Percentiles rank a stretch among this genome's conserved stretches.
phyloP scores from a whole-genome alignment of 2,329 filamentous ascomycete genomes.

The Daldinia sp. region DNA sequence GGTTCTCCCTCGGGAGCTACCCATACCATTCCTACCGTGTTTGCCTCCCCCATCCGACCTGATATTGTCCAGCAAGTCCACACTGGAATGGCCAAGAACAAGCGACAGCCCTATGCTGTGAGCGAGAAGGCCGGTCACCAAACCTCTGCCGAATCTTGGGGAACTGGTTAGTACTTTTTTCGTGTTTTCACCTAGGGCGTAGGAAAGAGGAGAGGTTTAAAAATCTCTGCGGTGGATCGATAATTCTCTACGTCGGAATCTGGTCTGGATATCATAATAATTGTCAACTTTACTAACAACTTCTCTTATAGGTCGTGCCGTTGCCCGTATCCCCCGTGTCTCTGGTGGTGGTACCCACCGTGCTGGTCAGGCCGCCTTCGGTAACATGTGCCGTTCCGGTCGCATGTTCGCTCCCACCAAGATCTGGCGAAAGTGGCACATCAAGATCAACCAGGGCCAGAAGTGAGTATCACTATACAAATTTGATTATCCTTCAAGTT shows the following conservation, averaged over 20 bases:
- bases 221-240: neutral
- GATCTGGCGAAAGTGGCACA: slow-evolving; percentile 99
- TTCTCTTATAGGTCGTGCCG: slow-evolving; percentile 81
- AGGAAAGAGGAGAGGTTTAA: neutral
- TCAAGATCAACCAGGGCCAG: slow-evolving; percentile 99
- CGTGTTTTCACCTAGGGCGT: slow-evolving; percentile 21
- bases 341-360: slow-evolving; percentile 99
- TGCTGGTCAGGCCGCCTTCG: slow-evolving; percentile 99
- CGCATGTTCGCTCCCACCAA: slow-evolving; percentile 99
- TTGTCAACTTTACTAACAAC: slow-evolving; percentile 34
- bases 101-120: slow-evolving; percentile 99
- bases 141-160: slow-evolving; percentile 99
- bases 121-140: slow-evolving; percentile 99
- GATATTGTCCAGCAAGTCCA: slow-evolving; percentile 99
- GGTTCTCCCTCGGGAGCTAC: slow-evolving; percentile 90
- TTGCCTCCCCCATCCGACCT: slow-evolving; percentile 95
- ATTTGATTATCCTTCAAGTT: neutral
- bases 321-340: slow-evolving; percentile 99
- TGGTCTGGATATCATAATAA: neutral
- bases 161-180: slow-evolving; percentile 81
- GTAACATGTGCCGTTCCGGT: slow-evolving; percentile 99
- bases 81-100: slow-evolving; percentile 99
- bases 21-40: slow-evolving; percentile 94
- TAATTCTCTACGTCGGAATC: neutral
- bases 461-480: slow-evolving; percentile 71